Base-by-base conservation (phyloP, 1,284 basidiomycete genomes). In the Earliella scabrosa region DNA sequence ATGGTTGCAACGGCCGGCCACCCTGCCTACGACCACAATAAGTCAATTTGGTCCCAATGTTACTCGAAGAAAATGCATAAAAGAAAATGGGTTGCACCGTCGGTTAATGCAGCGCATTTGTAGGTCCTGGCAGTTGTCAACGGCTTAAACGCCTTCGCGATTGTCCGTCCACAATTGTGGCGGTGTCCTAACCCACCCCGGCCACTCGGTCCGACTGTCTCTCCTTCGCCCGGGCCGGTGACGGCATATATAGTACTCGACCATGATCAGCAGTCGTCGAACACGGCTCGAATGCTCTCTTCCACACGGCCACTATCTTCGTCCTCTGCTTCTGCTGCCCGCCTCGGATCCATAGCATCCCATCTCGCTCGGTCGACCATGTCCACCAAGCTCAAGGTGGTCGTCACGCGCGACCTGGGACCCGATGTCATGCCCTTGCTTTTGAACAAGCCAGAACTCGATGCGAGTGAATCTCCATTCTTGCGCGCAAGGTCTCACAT, bases 341-440 rank as follows among this genome's bases (percentile, higher is more conserved):
- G 61, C 9, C 55, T 60, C 0, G 24, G 20, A 11, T 51, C 53
- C 23, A 47, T 60, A 20, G 16, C 36, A 26, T 58, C 56, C 1
- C 61, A 63, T 26, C 48, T 60, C 18, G n/a, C 11, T 14, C n/a
- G 16, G 2, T 14, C 21, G 16, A 35, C 50, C 20, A 61, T 56
- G 50, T 39, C 50, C n/a, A 43, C 34, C 5, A 58, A 62, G 11
- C 62, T 55, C 24, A 91, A 89, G 69, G 77, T 92, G 56, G 81
- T 93, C 20, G 78, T 93, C 24, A 82, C 82, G 39, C 82, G 88
- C 51, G 71, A 88, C 63, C 77, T 95, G 41, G 91, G 92, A 1
- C 77, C 82, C 14, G 82, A 90, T 62, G 84, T 85, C 13, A 90
- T 93, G 87, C 76, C 80, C 11, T 66, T 89, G 36, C 77, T 92